Evolutionary conservation across 2,329 filamentous ascomycete genomes (phyloP).

Genomic region (Nannizziopsis arthrosporioides): DNA sequence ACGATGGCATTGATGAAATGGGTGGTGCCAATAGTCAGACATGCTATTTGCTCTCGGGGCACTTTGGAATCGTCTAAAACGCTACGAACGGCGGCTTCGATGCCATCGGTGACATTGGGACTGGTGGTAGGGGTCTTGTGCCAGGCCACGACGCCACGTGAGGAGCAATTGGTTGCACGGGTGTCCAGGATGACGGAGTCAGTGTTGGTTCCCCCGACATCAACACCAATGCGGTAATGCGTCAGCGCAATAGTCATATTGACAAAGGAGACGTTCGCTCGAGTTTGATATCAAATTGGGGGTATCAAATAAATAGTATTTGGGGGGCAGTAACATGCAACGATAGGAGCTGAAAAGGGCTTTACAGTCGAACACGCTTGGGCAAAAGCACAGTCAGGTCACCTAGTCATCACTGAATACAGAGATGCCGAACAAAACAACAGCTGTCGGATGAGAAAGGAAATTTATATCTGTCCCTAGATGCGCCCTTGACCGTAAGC

Average conservation of each 20-base stretch:
- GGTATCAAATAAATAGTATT: too few species aligned
- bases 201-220: slow-evolving; percentile 33
- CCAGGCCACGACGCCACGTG: slow-evolving; percentile 22
- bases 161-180: slow-evolving; percentile 16
- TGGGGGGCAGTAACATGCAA: too few species aligned
- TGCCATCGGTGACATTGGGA: slow-evolving; percentile 33
- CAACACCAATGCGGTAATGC: slow-evolving; percentile 23
- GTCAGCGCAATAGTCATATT: slow-evolving; percentile 3
- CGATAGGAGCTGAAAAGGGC: too few species aligned
- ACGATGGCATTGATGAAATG: slow-evolving; percentile 44
- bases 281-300: not conserved
- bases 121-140: slow-evolving; percentile 32
- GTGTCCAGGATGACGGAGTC: slow-evolving; percentile 26
- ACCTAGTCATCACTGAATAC: too few species aligned
- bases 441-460: too few species aligned
- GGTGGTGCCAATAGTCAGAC: slow-evolving; percentile 43
- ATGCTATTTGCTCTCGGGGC: slow-evolving; percentile 27
- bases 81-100: slow-evolving; percentile 28
- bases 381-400: too few species aligned
- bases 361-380: too few species aligned
- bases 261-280: not conserved
- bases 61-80: slow-evolving; percentile 28
- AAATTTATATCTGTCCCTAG: too few species aligned
- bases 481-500: not conserved
- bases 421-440: too few species aligned